Conservation (phyloP, 1,139 yeast genomes). For the Hyphopichia khmerensis region DNA sequence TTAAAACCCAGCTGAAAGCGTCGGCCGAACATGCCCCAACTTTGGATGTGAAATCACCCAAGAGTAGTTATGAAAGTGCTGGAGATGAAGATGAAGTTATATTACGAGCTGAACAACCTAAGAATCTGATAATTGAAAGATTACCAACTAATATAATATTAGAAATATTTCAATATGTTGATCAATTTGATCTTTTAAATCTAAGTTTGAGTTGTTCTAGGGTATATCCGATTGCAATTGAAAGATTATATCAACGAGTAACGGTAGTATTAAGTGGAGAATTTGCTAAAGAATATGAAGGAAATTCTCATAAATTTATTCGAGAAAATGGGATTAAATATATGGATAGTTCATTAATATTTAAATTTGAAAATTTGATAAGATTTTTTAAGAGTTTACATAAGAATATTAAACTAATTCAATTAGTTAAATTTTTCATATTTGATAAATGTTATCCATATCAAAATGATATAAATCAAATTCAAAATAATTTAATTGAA, state of each 20-base stretch:
- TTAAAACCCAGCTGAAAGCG: too few relatives aligned
- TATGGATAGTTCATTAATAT: slow-evolving; percentile 34
- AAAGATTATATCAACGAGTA: slow-evolving; percentile 29
- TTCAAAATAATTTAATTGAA: slow-evolving; percentile 25
- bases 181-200: slow-evolving; percentile 32
- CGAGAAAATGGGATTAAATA: slow-evolving; percentile 28
- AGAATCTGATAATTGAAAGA: slow-evolving; percentile 6
- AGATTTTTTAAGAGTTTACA: slow-evolving; percentile 20
- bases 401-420: slow-evolving; percentile 18
- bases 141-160: slow-evolving; percentile 13
- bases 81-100: not conserved
- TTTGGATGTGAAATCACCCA: not conserved
- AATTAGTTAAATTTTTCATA: slow-evolving; percentile 28
- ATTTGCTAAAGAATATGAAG: slow-evolving; percentile 23
- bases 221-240: slow-evolving; percentile 23
- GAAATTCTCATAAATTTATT: slow-evolving; percentile 17
- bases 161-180: slow-evolving; percentile 21
- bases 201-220: slow-evolving; percentile 23
- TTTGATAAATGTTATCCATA: slow-evolving; percentile 34
- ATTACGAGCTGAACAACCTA: slow-evolving; percentile 6
- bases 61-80: not conserved
- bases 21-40: not conserved
- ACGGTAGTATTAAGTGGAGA: slow-evolving; percentile 32
- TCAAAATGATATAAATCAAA: slow-evolving; percentile 11
- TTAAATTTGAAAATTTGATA: slow-evolving; percentile 16